Conservation (phyloP, 768 basidiomycete species). For the Postia placenta region DNA sequence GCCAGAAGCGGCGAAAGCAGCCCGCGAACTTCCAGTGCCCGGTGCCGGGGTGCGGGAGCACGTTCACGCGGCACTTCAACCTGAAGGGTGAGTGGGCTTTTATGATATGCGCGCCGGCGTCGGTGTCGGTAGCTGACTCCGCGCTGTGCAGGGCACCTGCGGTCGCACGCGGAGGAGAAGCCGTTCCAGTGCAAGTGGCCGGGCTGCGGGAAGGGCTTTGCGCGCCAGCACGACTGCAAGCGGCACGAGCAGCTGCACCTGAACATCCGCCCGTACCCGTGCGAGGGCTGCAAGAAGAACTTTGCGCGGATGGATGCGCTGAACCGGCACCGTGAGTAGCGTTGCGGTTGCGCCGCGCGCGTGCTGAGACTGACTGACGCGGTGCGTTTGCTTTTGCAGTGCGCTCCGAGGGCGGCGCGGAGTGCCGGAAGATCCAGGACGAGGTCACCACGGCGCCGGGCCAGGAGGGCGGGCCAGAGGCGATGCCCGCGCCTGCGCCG, state of each 20-base stretch:
- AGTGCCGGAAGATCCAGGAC: constrained; percentile 50
- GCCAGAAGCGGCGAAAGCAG: constrained; percentile 78
- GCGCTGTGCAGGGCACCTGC: constrained; percentile 65
- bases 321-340: constrained; percentile 79
- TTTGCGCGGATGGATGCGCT: constrained; percentile 95
- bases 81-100: constrained; percentile 59
- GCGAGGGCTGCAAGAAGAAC: constrained; percentile 88
- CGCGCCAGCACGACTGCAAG: constrained; percentile 93
- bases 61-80: constrained; percentile 95
- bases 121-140: constrained; percentile 8
- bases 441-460: constrained; percentile 13
- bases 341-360: not conserved
- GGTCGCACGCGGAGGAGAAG: constrained; percentile 91
- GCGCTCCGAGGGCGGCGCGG: constrained; percentile 76
- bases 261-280: constrained; percentile 87
- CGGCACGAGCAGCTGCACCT: constrained; percentile 93
- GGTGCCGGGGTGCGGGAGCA: constrained; percentile 91
- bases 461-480: constrained; percentile 14
- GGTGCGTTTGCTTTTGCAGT: constrained; percentile 33
- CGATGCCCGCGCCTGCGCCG: not conserved
- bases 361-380: not conserved
- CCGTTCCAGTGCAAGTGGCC: constrained; percentile 95
- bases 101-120: constrained; percentile 10
- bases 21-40: constrained; percentile 88
- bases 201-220: constrained; percentile 91